Percentiles rank a stretch among this genome's conserved stretches.
phyloP scores from a whole-genome alignment of 306 rosid species.

The Fragaria ananassa region DNA sequence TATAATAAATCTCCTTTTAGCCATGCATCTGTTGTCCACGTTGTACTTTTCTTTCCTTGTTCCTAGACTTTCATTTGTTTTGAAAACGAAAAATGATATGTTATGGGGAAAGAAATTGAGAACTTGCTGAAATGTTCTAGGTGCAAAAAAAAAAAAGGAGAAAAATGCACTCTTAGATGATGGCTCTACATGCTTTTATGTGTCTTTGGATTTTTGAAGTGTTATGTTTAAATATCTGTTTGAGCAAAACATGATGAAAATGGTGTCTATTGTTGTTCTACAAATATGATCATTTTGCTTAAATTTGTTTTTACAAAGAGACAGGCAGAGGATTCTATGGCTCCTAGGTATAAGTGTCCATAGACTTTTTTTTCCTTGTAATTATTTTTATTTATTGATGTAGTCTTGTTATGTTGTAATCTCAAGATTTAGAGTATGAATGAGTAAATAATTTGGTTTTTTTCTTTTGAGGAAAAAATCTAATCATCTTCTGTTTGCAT shows the following conservation, averaged over 20 bases:
- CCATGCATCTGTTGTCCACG: not conserved
- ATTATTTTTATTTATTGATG: not conserved
- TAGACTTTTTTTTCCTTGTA: not conserved
- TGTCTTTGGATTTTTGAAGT: not conserved
- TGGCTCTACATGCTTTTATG: not conserved
- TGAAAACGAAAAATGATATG: too few species aligned
- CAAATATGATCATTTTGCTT: not conserved
- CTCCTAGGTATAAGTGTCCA: not conserved
- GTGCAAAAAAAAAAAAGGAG: not conserved
- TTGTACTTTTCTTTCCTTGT: not conserved
- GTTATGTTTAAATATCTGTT: not conserved
- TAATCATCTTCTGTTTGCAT: conserved; percentile 16
- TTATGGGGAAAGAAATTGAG: not conserved
- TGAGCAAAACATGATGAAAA: not conserved
- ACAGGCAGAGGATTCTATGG: not conserved
- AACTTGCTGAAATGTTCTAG: not conserved
- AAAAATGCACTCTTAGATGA: not conserved
- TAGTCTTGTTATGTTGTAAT: not conserved
- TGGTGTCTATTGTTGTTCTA: not conserved
- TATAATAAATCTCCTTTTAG: not conserved
- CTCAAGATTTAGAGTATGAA: not conserved
- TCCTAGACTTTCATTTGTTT: not conserved
- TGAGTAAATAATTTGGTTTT: not conserved
- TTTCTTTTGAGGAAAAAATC: not conserved
- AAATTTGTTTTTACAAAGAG: not conserved